Conservation (phyloP, 345 rosid genomes). For the Rhodamnia rubescens region DNA sequence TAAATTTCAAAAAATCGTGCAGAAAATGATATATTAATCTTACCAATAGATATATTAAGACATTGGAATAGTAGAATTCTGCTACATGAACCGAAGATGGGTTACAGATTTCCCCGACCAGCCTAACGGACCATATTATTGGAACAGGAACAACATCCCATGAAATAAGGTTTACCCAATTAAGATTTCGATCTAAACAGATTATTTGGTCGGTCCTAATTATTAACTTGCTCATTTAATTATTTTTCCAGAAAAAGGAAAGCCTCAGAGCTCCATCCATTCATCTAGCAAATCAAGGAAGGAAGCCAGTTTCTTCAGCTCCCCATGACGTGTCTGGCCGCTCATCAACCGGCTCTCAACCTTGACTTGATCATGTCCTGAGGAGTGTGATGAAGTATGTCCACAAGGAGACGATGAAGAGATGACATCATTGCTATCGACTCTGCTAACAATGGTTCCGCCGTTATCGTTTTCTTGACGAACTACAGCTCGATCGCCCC, state of each 20-base stretch:
- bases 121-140: not conserved
- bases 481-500: not conserved
- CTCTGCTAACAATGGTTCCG: not conserved
- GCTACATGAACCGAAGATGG: no score
- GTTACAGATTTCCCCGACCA: no score
- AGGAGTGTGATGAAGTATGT: not conserved
- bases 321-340: not conserved
- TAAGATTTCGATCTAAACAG: not conserved
- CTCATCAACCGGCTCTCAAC: not conserved
- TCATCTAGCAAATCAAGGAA: conserved; percentile 5
- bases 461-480: not conserved
- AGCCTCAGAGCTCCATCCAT: not conserved
- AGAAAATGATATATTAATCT: no score
- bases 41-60: no score
- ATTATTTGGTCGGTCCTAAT: not conserved
- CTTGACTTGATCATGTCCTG: not conserved
- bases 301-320: conserved; percentile 1
- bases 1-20: no score
- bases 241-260: not conserved
- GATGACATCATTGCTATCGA: not conserved
- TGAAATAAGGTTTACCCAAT: not conserved
- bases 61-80: no score
- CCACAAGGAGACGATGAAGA: not conserved
- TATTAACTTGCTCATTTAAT: not conserved
- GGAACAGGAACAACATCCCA: not conserved